Percentiles rank a stretch among this genome's conserved stretches.
Evolutionary conservation across 805 yeast species (phyloP).

Genomic region (Maudiozyma pseudohumilis): DNA sequence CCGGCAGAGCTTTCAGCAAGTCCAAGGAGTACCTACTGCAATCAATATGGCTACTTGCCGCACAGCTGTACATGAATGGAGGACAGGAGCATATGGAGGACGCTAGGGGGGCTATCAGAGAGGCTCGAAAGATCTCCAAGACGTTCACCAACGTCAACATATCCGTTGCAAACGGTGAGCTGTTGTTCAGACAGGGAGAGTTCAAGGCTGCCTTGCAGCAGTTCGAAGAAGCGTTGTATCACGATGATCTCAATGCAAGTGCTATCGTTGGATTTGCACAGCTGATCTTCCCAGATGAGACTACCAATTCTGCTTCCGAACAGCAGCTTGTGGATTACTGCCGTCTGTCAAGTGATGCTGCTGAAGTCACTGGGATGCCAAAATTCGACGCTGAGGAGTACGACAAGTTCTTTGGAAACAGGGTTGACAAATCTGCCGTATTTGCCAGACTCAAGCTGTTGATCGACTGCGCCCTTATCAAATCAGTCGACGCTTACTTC

Average conservation of each 20-base stretch:
- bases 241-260: slow-evolving; percentile 37
- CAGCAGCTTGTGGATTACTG: slow-evolving; percentile 3
- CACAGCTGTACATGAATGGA: slow-evolving; percentile 47
- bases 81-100: slow-evolving; percentile 37
- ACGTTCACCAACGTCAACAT: slow-evolving; percentile 29
- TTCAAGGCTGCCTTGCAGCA: slow-evolving; percentile 45
- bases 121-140: slow-evolving; percentile 51
- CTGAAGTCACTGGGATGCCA: background rate
- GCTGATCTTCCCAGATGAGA: slow-evolving; percentile 37
- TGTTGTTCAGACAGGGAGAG: slow-evolving; percentile 32
- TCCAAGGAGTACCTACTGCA: slow-evolving; percentile 39
- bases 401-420: slow-evolving; percentile 37
- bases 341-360: background rate
- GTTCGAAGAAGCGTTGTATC: slow-evolving; percentile 53
- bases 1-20: slow-evolving; percentile 6
- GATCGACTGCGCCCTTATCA: slow-evolving; percentile 30
- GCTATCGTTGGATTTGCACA: slow-evolving; percentile 48
- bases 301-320: slow-evolving; percentile 2
- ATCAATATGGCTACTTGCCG: slow-evolving; percentile 65
- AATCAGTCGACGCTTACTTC: slow-evolving; percentile 34
- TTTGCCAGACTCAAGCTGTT: slow-evolving; percentile 40
- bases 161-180: slow-evolving; percentile 19
- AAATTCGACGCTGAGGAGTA: background rate
- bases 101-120: slow-evolving; percentile 61
- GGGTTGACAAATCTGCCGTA: slow-evolving; percentile 50